phyloP scores from a whole-genome alignment of 441 rosid species.

The Eruca vesicaria region DNA sequence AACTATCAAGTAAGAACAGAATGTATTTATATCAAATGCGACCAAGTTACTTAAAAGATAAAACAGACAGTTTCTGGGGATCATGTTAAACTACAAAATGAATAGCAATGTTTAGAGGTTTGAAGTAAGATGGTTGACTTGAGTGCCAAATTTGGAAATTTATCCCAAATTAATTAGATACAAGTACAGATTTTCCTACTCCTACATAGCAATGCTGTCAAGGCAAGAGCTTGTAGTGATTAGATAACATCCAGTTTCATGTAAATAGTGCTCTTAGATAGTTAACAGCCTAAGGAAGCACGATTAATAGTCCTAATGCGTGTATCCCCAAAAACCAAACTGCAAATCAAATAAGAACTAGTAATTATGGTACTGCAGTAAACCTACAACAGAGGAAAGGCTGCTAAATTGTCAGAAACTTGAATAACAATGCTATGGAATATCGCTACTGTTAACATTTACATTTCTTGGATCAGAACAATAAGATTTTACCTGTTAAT shows the following conservation, averaged over 20 bases:
- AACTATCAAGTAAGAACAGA: constrained; percentile 2
- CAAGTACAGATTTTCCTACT: not conserved
- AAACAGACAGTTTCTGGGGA: not conserved
- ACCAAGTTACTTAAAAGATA: not conserved
- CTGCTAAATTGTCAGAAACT: no score
- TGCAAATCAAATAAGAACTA: not conserved
- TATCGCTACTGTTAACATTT: no score
- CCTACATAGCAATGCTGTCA: constrained; percentile 1
- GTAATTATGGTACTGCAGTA: not conserved
- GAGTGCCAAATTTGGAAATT: no score
- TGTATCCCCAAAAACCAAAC: no score
- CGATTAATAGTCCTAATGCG: not conserved
- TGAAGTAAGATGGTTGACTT: no score
- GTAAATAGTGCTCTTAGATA: not conserved
- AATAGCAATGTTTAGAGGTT: constrained; percentile 1
- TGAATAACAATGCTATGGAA: no score
- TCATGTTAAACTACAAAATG: not conserved
- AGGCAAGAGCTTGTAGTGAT: constrained; percentile 1
- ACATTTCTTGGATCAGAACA: no score
- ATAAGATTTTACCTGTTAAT: no score
- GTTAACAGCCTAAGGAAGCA: not conserved
- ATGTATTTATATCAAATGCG: not conserved
- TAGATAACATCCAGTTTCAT: not conserved
- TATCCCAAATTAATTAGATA: not conserved
- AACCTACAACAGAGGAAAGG: no score